A percentile compares a stretch with the other conserved stretches of the same genome.
phyloP scores from a whole-genome alignment of 306 rosid genomes.

The Citrullus mucosospermus region DNA sequence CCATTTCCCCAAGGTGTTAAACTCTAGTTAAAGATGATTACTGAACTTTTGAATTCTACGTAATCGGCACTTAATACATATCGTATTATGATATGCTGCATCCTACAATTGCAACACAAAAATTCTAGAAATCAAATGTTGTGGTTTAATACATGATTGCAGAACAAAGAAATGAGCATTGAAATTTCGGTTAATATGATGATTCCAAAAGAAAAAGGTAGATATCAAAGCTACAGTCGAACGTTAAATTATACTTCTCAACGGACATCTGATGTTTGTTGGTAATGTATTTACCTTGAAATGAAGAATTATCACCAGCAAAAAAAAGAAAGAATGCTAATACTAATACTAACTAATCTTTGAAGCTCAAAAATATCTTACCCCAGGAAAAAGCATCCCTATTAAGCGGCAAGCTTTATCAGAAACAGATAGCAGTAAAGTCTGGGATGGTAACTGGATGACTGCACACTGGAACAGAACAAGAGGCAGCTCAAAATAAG shows the following conservation, averaged over 20 bases:
- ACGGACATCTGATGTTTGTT: constrained; percentile 1
- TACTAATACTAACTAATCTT: neutral
- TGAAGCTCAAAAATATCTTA: constrained; percentile 20
- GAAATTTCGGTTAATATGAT: neutral
- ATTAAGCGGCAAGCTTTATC: constrained; percentile 90
- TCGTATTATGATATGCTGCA: neutral
- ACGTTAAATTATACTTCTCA: neutral
- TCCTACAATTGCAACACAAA: neutral
- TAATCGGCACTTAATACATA: neutral
- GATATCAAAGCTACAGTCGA: neutral
- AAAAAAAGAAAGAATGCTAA: neutral
- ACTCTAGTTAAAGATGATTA: neutral
- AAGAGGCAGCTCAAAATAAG: neutral
- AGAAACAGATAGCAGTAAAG: constrained; percentile 81
- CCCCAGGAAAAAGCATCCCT: constrained; percentile 99
- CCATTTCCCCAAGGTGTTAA: neutral
- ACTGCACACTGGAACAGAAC: constrained; percentile 78
- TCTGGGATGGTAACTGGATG: constrained; percentile 91
- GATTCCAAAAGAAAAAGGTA: neutral
- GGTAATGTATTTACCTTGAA: constrained; percentile 6
- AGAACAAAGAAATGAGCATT: neutral
- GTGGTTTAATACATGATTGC: neutral
- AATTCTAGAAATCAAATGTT: neutral
- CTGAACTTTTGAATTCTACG: neutral
- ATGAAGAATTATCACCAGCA: neutral